Percentiles rank a stretch among this genome's conserved stretches.
Conservation (phyloP, 139 green algal species). For the Asterochloris sp. region DNA sequence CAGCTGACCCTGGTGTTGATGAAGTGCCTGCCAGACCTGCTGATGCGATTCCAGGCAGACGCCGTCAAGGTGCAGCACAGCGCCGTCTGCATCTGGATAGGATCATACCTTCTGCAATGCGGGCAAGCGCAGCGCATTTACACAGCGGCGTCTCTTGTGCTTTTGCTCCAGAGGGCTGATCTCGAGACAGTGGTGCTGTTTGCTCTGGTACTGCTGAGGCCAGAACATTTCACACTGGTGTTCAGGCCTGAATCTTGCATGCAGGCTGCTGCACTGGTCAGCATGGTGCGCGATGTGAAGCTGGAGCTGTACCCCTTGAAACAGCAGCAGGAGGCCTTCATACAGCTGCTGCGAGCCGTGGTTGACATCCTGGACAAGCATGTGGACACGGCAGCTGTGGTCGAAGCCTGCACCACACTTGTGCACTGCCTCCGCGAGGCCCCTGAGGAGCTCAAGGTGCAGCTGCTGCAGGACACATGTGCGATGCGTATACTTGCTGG, state of each 20-base stretch:
- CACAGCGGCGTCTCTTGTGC: too few relatives aligned
- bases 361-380: constrained; percentile 39
- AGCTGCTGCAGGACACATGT: neutral
- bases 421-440: constrained; percentile 23
- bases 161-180: neutral
- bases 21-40: constrained; percentile 39
- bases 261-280: constrained; percentile 50
- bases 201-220: neutral
- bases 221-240: neutral
- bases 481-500: neutral
- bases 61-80: constrained; percentile 27
- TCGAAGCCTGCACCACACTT: constrained; percentile 26
- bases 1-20: constrained; percentile 49
- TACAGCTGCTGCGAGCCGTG: constrained; percentile 32
- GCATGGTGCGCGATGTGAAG: constrained; percentile 39
- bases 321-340: constrained; percentile 19
- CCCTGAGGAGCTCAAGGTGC: constrained; percentile 24
- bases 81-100: neutral
- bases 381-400: constrained; percentile 17
- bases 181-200: too few relatives aligned
- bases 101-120: neutral
- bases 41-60: constrained; percentile 48
- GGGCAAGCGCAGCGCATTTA: neutral
- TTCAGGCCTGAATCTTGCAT: neutral
- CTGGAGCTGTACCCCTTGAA: constrained; percentile 61